phyloP scores from a whole-genome alignment of 2,329 filamentous ascomycete genomes.

The Chaetomium sp. region DNA sequence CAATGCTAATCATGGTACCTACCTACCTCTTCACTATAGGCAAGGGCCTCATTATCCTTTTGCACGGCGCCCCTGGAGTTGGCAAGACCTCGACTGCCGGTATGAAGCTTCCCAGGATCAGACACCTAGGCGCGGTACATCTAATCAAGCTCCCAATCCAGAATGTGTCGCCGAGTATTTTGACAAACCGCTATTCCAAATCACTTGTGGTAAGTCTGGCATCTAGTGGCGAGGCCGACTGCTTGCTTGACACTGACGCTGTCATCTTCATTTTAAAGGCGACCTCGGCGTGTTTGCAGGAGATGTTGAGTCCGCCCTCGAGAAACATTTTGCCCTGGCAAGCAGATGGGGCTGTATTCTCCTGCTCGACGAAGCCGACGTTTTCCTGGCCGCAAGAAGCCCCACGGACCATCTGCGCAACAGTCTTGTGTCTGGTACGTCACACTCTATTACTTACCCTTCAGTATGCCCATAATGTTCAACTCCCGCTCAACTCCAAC shows the following conservation, averaged over 20 bases:
- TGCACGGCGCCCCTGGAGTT: slow-evolving; percentile 36
- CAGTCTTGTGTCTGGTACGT: slow-evolving; percentile 32
- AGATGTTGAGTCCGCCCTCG: slow-evolving; percentile 26
- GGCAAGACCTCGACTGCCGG: slow-evolving; percentile 32
- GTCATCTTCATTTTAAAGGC: not conserved
- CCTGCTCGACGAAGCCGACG: slow-evolving; percentile 37
- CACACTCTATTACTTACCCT: too few species aligned
- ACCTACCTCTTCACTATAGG: slow-evolving; percentile 37
- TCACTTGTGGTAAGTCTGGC: slow-evolving; percentile 26
- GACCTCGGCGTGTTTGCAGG: slow-evolving; percentile 16
- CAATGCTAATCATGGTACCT: too few species aligned
- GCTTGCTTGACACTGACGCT: too few species aligned
- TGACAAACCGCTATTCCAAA: slow-evolving; percentile 31
- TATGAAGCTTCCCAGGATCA: too few species aligned
- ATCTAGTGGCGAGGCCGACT: too few species aligned
- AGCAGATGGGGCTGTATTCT: slow-evolving; percentile 27
- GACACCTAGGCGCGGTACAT: too few species aligned
- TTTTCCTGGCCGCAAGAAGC: slow-evolving; percentile 33
- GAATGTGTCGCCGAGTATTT: slow-evolving; percentile 33
- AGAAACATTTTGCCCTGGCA: slow-evolving; percentile 21
- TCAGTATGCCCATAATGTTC: too few species aligned
- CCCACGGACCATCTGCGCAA: slow-evolving; percentile 31
- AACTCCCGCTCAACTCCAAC: too few species aligned
- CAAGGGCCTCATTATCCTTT: slow-evolving; percentile 33
- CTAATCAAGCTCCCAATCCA: too few species aligned